These are phyloP conservation scores for Tuber borchii DNA, from an alignment of 495 filamentous ascomycete species.

Conservation along the genomic window DNA sequence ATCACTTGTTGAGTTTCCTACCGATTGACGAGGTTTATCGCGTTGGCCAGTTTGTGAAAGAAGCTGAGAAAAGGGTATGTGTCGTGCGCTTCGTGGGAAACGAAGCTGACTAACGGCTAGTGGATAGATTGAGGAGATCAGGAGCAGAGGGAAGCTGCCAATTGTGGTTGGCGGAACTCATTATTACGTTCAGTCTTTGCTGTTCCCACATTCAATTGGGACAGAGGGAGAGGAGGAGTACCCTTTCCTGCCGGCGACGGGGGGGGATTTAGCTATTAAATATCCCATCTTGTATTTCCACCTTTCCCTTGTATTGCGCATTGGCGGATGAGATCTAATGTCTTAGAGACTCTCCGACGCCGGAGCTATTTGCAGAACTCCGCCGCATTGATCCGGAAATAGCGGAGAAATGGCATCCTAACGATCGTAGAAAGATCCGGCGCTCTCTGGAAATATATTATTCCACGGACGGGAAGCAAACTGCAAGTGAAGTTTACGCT, in stretches of 20 bases:
- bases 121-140: constrained; percentile 63
- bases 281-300: constrained; percentile 59
- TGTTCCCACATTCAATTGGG: constrained; percentile 59
- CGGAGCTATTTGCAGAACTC: constrained; percentile 63
- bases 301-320: background rate
- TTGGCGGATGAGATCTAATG: background rate
- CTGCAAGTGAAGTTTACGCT: constrained; percentile 80
- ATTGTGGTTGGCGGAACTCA: constrained; percentile 92
- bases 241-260: constrained; percentile 10
- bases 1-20: constrained; percentile 80
- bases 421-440: constrained; percentile 80
- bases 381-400: constrained; percentile 78
- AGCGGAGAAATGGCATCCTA: constrained; percentile 89
- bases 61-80: constrained; percentile 53
- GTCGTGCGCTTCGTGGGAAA: background rate
- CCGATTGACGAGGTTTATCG: constrained; percentile 68
- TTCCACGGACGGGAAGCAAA: constrained; percentile 56
- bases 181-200: constrained; percentile 82
- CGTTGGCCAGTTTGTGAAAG: constrained; percentile 64
- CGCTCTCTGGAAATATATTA: constrained; percentile 86
- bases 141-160: constrained; percentile 66
- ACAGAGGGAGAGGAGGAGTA: constrained; percentile 38
- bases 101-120: constrained; percentile 8
- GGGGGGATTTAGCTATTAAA: constrained; percentile 44
- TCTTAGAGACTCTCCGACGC: constrained; percentile 52